Evolutionary conservation across 805 yeast species (phyloP), one percentile per base, ranked within the genome.

Genomic region (Osmozyma mogii): DNA sequence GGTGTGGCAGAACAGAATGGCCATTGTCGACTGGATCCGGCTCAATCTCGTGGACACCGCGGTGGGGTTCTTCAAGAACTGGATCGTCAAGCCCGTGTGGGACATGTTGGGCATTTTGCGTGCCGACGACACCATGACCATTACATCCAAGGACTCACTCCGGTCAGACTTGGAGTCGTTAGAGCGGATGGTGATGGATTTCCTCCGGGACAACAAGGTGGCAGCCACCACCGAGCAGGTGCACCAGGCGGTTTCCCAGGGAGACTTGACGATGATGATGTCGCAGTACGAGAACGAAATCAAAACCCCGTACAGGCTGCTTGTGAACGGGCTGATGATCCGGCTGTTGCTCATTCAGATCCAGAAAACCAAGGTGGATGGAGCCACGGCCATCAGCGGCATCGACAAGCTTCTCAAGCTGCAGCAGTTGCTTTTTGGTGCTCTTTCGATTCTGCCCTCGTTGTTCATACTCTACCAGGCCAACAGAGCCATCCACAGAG

Each of bases 301-400:
- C 34, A 71, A 75, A 34, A 51, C 63, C 5, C 97, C 97, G 0
- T 47, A 87, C 27, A 67, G 62, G 32, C 75, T 78, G 21, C 43
- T 78, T 2, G 34, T 87, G 3, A 55, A 58, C 9, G 98, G 97
- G 4, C 73, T 77, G 33, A 66, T 89, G 40, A 54, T 87, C 6
- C 68, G 95, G 31, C 76, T 88, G 10, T 53, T 92, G 26, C 58
- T 92, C 46, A 88, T 89, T 38, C 97, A 92, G 54, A 65, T 92
- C n/a, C 98, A 89, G 53, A 89, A 92, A 56, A 80, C 95, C 9
- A 89, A 89, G 55, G 96, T 92, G 5, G 98, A 89, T 52, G 95
- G 95, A 6, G 87, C 83, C 21, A 61, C 87, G 4, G 97, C 96
- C 0, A 71, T 89, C 37, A 74, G 71, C 43, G 97, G 97, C 6